Evolutionary conservation across 306 rosid genomes (phyloP).

Genomic region (Citrullus amarus): DNA sequence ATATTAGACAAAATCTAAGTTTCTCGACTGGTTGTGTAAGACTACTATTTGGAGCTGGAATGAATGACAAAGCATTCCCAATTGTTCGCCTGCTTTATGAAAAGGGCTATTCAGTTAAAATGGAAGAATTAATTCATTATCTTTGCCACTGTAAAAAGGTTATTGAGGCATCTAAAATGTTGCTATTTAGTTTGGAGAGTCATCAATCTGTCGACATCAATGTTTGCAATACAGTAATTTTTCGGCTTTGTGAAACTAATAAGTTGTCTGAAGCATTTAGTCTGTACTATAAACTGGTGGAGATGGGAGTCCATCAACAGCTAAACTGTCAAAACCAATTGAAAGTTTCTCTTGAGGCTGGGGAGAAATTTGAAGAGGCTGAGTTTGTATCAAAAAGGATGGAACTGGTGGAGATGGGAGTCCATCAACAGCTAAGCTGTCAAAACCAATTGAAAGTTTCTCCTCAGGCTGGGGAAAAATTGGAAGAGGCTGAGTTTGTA

Average conservation of each 20-base stretch:
- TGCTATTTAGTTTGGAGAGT: constrained; percentile 44
- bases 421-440: constrained; percentile 44
- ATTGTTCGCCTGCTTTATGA: constrained; percentile 38
- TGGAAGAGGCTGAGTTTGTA: constrained; percentile 51
- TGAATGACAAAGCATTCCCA: constrained; percentile 42
- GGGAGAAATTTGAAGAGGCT: constrained; percentile 48
- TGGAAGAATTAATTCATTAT: constrained; percentile 40
- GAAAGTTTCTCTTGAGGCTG: constrained; percentile 39
- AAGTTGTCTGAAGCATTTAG: constrained; percentile 63
- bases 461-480: constrained; percentile 39
- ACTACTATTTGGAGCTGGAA: constrained; percentile 52
- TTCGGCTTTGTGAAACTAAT: constrained; percentile 40
- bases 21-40: constrained; percentile 43
- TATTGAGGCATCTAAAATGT: constrained; percentile 44
- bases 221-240: constrained; percentile 31
- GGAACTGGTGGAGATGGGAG: constrained; percentile 45
- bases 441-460: constrained; percentile 35
- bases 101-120: constrained; percentile 51
- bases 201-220: constrained; percentile 25
- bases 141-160: constrained; percentile 41
- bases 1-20: constrained; percentile 54
- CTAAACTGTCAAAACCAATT: constrained; percentile 42
- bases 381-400: constrained; percentile 60
- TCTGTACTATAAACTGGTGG: constrained; percentile 52
- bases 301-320: constrained; percentile 41